Percentiles rank a stretch among this genome's conserved stretches.
These are phyloP conservation scores for Colletotrichum sp. DNA, from an alignment of 2,329 filamentous ascomycete genomes.

Conservation along the genomic window DNA sequence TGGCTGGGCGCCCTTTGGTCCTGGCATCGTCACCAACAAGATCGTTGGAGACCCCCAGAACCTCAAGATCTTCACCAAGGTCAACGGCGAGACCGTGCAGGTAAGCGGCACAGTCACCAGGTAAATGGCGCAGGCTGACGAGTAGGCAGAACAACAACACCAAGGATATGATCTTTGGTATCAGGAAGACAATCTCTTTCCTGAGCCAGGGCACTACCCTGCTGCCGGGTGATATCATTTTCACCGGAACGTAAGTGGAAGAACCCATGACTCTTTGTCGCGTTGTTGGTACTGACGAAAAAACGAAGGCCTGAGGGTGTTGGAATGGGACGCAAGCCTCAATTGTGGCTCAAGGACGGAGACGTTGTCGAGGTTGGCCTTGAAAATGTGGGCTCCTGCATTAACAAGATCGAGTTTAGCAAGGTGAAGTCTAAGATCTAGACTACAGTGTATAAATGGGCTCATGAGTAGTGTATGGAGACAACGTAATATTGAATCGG, in stretches of 20 bases:
- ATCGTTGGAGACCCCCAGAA: constrained; percentile 63
- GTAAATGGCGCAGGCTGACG: not conserved
- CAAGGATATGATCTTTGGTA: constrained; percentile 67
- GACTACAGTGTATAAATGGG: not conserved
- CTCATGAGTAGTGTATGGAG: not conserved
- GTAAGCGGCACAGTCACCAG: constrained; percentile 27
- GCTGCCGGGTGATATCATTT: constrained; percentile 68
- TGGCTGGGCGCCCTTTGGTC: constrained; percentile 76
- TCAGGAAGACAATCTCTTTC: constrained; percentile 64
- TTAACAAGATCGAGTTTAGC: constrained; percentile 46
- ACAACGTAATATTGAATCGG: not conserved
- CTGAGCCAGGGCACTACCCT: constrained; percentile 67
- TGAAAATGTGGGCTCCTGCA: constrained; percentile 68
- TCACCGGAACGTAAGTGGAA: constrained; percentile 64
- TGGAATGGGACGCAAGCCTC: constrained; percentile 71
- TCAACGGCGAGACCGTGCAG: constrained; percentile 66
- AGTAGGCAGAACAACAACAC: constrained; percentile 54
- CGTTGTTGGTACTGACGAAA: not conserved
- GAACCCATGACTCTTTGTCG: not conserved
- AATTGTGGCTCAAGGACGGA: constrained; percentile 72
- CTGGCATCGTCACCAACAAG: constrained; percentile 67
- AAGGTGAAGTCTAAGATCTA: constrained; percentile 30
- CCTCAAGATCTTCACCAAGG: constrained; percentile 59
- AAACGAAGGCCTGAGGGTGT: constrained; percentile 67
- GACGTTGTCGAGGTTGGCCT: constrained; percentile 73